Base-by-base conservation (phyloP, 1,284 basidiomycete species). In the Tetrapyrgos nigripes region DNA sequence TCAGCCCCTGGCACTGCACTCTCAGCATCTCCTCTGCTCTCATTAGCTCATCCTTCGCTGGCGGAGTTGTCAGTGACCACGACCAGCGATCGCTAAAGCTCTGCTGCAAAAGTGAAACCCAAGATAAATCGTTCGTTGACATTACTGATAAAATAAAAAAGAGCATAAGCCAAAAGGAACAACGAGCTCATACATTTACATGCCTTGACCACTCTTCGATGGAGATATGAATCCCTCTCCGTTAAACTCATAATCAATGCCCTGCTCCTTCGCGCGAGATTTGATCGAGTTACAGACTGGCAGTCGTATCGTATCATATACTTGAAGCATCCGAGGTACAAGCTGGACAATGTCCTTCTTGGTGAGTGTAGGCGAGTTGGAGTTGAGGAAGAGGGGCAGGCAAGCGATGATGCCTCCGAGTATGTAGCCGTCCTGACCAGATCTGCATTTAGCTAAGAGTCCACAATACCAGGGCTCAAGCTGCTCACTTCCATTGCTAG, bases 401-500 rank as follows among this genome's bases (percentile, higher is more conserved):
- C 37, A n/a, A 17, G 37, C 13, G 19, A 40, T n/a, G 21, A 67
- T 55, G 24, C 55, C 45, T 8, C 66, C 65, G 2, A 69, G 59
- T 11, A 67, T 64, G 43, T 62, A 66, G 1, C 63, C 66, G 49
- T 69, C 68, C 66, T 69, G 37, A 33, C 3, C 2, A 4, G 19
- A n/a, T 50, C 9, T 17, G 27, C 14, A 29, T n/a, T n/a, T n/a
- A n/a, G n/a, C n/a, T n/a, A n/a, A n/a, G n/a, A 45, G 9, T 11
- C 13, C 24, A 24, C n/a, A 29, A 24, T n/a, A 19, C 27, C 28
- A 23, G 17, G 17, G 17, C 24, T 48, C 21, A n/a, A 17, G 11
- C 21, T 13, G 26, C 63, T 13, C 31, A 75, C 73, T 62, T 75
- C 72, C 9, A 75, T 69, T n/a, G 72, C 69, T 40, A 69, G 73